Evolutionary conservation across 768 basidiomycete genomes (phyloP), one percentile per base, ranked within the genome.

Genomic region (Macrolepiota dolichaula): DNA sequence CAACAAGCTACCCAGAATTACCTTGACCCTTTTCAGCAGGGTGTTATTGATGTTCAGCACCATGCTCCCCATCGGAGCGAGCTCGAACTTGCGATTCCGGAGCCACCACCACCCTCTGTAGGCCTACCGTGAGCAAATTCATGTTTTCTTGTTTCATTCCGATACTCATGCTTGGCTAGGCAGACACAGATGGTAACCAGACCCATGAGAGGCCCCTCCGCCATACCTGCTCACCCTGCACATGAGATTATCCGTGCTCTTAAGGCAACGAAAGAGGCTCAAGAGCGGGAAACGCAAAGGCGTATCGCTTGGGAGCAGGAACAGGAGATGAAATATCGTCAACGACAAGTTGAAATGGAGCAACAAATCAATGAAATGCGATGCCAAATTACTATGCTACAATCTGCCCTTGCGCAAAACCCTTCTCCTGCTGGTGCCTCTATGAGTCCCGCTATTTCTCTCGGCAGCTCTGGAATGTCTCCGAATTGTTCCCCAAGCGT

Each of bases 291-390:
- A 64, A 74, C 77, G 40, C 81, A 76, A 64, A 79, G 90, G 19
- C 77, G 88, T 51, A 57, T 79, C 7, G 81, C 76, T 38, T 91
- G 90, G 89, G 90, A 92, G 66, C 77, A 81, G 64, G 85, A 87
- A 60, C 85, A 88, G 63, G 90, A 90, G 73, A 19, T 49, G 25
- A 51, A 59, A 24, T 51, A 27, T 38, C 50, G 50, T 25, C 50
- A 55, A 35, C 50, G 42, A 25, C 63, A 63, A 38, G 49, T 24
- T 17, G 63, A 59, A 51, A 52, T 50, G 50, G 58, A 63, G 36
- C 58, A 46, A 35, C 53, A 63, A 25, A 60, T 63, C 29, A 44
- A 29, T 54, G 66, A 64, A 57, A 64, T 67, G 64, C 65, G 61
- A 35, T 62, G 63, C 24, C 65, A 67, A 44, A 66, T 69, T 27